phyloP scores from a whole-genome alignment of 192 early-diverging fungal species.

The Obelidium mucronatum region DNA sequence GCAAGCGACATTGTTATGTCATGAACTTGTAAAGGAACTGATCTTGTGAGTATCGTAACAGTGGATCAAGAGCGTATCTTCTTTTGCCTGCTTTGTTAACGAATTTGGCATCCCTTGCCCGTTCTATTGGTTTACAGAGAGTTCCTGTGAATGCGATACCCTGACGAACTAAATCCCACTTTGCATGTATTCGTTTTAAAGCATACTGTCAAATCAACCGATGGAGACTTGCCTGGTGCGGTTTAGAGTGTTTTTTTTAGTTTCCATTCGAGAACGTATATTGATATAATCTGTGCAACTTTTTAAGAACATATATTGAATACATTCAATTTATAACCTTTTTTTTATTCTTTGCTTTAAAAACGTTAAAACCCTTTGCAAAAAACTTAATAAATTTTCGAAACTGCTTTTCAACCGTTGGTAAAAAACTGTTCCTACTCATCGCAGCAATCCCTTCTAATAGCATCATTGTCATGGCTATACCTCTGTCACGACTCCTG shows the following conservation, averaged over 20 bases:
- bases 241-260: background rate
- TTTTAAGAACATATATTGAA: background rate
- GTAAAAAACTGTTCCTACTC: too few relatives aligned
- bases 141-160: too few relatives aligned
- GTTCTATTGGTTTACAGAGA: too few relatives aligned
- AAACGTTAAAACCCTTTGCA: background rate
- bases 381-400: background rate
- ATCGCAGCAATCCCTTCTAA: too few relatives aligned
- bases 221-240: too few relatives aligned
- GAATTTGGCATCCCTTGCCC: too few relatives aligned
- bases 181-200: too few relatives aligned
- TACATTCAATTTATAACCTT: background rate
- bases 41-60: background rate
- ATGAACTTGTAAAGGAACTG: background rate
- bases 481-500: too few relatives aligned
- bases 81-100: too few relatives aligned
- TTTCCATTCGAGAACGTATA: background rate
- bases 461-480: too few relatives aligned
- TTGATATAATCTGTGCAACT: background rate
- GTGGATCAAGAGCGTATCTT: background rate
- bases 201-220: too few relatives aligned
- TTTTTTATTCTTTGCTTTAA: background rate
- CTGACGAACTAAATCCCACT: too few relatives aligned
- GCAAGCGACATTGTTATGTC: background rate
- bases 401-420: background rate